phyloP scores from a whole-genome alignment of 78 protist species.

The Isochrysis galbana region DNA sequence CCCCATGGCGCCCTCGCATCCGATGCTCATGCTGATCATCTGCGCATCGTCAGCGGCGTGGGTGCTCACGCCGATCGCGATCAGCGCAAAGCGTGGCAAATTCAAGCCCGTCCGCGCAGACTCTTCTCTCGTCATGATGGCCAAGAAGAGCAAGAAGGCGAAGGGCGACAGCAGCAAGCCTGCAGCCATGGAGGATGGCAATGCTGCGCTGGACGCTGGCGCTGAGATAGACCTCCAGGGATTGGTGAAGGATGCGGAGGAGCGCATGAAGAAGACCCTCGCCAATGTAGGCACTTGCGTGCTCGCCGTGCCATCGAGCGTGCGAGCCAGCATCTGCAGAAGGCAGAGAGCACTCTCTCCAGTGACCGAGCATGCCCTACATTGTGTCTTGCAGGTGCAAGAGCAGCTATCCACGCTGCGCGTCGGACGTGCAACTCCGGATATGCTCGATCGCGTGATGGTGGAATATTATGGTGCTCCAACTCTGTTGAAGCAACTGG shows the following conservation, averaged over 20 bases:
- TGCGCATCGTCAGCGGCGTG: too few species aligned
- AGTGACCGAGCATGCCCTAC: too few species aligned
- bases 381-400: too few species aligned
- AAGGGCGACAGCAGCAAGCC: not conserved
- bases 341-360: too few species aligned
- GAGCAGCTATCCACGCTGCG: not conserved
- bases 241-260: not conserved
- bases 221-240: not conserved
- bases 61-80: too few species aligned
- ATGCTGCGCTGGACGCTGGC: not conserved
- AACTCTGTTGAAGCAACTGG: slow-evolving; percentile 20
- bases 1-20: too few species aligned
- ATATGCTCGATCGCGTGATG: not conserved
- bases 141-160: not conserved
- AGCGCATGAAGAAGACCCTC: not conserved
- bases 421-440: not conserved
- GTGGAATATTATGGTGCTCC: slow-evolving; percentile 24
- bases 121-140: not conserved
- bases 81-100: too few species aligned
- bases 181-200: not conserved
- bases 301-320: too few species aligned
- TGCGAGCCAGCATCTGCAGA: too few species aligned
- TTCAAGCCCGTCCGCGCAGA: too few species aligned
- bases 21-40: too few species aligned
- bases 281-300: too few species aligned